Evolutionary conservation across 306 rosid genomes (phyloP).

Genomic region (Carpinus viminea): DNA sequence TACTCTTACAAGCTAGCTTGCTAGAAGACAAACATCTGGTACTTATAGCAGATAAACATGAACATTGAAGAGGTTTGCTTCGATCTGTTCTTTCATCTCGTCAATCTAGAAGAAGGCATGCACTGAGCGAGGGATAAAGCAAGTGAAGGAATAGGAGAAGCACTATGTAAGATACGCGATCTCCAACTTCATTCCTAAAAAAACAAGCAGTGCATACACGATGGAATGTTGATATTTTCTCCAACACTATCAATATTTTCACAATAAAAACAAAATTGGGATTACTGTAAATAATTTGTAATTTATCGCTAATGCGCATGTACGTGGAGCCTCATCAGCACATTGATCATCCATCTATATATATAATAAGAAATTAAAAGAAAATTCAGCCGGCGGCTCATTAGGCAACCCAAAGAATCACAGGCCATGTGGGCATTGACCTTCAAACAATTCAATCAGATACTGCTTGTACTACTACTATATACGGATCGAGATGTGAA

Average conservation of each 20-base stretch:
- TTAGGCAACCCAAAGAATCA: conserved; percentile 31
- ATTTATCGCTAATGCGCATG: conserved; percentile 28
- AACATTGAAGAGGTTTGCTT: too few species aligned
- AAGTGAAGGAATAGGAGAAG: conserved; percentile 11
- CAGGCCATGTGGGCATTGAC: conserved; percentile 5
- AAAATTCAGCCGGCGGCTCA: conserved; percentile 11
- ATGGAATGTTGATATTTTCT: conserved; percentile 14
- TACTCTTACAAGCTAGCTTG: too few species aligned
- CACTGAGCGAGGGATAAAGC: conserved; percentile 17
- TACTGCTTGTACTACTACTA: background rate
- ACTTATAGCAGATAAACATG: too few species aligned
- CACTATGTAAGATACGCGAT: conserved; percentile 24
- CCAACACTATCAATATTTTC: conserved; percentile 4
- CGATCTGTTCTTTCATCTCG: too few species aligned
- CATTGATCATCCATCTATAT: too few species aligned
- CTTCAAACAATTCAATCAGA: background rate
- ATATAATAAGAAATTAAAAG: background rate
- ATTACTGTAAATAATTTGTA: background rate
- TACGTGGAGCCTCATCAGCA: conserved; percentile 38
- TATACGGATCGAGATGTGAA: background rate
- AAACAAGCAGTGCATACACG: conserved; percentile 9
- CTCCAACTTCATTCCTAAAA: conserved; percentile 14
- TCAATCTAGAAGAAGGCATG: background rate
- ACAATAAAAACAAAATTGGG: conserved; percentile 22
- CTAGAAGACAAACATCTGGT: too few species aligned